These are phyloP conservation scores for Moricandia arvensis DNA, from an alignment of 345 rosid genomes.

Conservation along the genomic window DNA sequence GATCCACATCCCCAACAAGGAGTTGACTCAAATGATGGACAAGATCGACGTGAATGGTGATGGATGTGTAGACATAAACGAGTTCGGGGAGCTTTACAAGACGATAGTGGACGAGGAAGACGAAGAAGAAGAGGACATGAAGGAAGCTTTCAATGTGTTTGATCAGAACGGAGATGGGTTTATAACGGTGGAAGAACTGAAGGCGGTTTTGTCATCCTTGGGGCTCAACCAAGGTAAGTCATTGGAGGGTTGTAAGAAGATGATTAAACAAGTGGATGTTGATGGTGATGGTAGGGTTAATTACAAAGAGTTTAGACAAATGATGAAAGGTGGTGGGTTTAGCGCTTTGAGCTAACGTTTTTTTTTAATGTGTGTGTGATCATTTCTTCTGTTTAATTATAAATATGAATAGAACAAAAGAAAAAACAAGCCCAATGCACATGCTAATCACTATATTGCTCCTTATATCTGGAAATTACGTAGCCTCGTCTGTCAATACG, in stretches of 20 bases:
- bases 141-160: slow-evolving; percentile 80
- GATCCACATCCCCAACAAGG: slow-evolving; percentile 57
- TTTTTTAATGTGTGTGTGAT: neutral
- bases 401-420: neutral
- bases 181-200: slow-evolving; percentile 76
- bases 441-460: neutral
- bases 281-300: slow-evolving; percentile 88
- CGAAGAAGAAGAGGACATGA: slow-evolving; percentile 71
- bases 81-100: slow-evolving; percentile 60
- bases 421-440: neutral
- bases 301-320: slow-evolving; percentile 52
- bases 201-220: slow-evolving; percentile 60
- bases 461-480: no score
- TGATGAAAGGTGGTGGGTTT: slow-evolving; percentile 55
- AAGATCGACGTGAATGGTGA: slow-evolving; percentile 56
- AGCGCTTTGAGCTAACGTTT: slow-evolving; percentile 31
- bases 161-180: slow-evolving; percentile 84
- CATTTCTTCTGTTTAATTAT: neutral
- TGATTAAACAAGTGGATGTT: slow-evolving; percentile 77
- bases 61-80: slow-evolving; percentile 61
- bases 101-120: slow-evolving; percentile 54
- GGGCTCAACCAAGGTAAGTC: slow-evolving; percentile 78
- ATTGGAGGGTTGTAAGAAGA: slow-evolving; percentile 65
- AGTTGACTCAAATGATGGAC: slow-evolving; percentile 51
- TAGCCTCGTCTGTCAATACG: no score